phyloP scores from a whole-genome alignment of 768 basidiomycete species.

The Suillus weaverae region DNA sequence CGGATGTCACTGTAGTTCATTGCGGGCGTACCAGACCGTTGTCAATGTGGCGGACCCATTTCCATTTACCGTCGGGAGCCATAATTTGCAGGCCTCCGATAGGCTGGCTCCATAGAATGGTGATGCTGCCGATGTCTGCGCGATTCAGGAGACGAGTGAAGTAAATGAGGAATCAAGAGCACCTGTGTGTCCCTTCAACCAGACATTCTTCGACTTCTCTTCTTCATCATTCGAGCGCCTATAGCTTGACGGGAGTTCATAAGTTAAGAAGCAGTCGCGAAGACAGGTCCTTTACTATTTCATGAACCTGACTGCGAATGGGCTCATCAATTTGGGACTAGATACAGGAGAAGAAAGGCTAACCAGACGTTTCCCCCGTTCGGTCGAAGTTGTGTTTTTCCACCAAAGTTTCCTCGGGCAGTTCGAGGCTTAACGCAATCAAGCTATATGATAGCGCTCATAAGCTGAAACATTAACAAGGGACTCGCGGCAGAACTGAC shows the following conservation, averaged over 20 bases:
- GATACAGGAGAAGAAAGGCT: conserved; percentile 6
- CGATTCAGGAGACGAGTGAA: neutral
- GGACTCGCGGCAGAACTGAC: conserved; percentile 11
- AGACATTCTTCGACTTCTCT: conserved; percentile 20
- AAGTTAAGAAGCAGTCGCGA: neutral
- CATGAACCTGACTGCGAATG: conserved; percentile 37
- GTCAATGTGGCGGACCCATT: conserved; percentile 36
- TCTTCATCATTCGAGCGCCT: conserved; percentile 24
- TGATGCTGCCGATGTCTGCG: conserved; percentile 35
- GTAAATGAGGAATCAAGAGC: neutral
- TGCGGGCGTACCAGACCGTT: conserved; percentile 33
- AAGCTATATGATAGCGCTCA: conserved; percentile 19
- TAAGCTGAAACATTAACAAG: neutral
- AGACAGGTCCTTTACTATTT: conserved; percentile 30
- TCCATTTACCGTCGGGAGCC: conserved; percentile 37
- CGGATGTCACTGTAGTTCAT: neutral
- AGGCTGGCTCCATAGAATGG: conserved; percentile 40
- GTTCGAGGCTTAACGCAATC: conserved; percentile 33
- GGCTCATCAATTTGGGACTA: neutral
- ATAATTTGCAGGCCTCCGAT: conserved; percentile 37
- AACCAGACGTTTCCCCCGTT: conserved; percentile 31
- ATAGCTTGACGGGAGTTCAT: conserved; percentile 21
- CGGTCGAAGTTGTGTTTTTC: conserved; percentile 28
- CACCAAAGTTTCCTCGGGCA: conserved; percentile 35
- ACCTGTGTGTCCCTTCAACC: conserved; percentile 42